Evolutionary conservation across 768 basidiomycete species (phyloP), one percentile per base, ranked within the genome.

Genomic region (Serendipita vermifera): DNA sequence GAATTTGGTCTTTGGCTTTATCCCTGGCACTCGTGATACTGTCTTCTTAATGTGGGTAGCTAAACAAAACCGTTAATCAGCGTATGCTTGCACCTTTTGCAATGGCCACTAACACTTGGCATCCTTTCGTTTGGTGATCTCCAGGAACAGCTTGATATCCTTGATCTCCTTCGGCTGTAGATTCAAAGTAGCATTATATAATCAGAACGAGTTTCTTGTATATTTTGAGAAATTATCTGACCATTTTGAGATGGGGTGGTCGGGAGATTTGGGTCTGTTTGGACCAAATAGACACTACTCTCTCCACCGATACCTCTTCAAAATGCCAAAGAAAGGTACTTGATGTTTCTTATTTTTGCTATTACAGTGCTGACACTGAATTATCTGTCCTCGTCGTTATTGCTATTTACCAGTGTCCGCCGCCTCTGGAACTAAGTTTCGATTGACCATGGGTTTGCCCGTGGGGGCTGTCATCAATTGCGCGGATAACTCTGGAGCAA

Each of bases 21-120:
- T 38, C 64, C 80, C 84, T 29, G 75, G 71, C 29, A 59, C 51
- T 69, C 77, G 80, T 35, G 85, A 73, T 58, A 79, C 76, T 59
- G 84, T 85, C 77, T 93, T 96, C 78, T 97, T 98, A 81, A 98
- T 96, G 72, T 91, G 88, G 59, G 88, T 91, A 78, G 90, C 94
- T 97, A 33, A 22, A 33, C 7, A 33, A 24, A 59, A 53, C n/a
- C n/a, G n/a, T n/a, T n/a, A n/a, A 55, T 62, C 55, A 62, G 43
- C 17, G 35, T 27, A 46, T 53, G 41, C 33, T 29, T 39, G 5
- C 22, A n/a, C 13, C 55, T 58, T 39, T 29, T 15, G 20, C 31
- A 32, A 15, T 14, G 58, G 24, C 38, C 35, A 84, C 93, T 71
- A 68, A 96, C 94, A 82, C 59, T 80, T 81, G 62, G 96, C 96